phyloP scores from a whole-genome alignment of 352 stramenopile species.

The Phytopythium aichiense region DNA sequence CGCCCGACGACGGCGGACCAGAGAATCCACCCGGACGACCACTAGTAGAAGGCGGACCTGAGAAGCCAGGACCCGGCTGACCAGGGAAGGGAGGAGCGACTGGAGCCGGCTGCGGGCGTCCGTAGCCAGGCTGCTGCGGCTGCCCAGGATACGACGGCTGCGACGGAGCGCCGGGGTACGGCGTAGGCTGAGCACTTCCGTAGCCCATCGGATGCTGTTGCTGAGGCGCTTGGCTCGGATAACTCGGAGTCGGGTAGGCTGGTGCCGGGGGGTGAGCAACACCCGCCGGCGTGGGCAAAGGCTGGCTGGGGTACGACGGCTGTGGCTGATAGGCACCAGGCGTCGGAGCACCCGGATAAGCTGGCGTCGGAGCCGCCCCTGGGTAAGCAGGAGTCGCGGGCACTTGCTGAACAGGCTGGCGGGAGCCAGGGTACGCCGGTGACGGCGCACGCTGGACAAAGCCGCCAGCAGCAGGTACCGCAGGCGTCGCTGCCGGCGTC shows the following conservation, averaged over 20 bases:
- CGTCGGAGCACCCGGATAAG: constrained; percentile 22
- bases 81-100: constrained; percentile 24
- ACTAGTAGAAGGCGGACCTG: constrained; percentile 47
- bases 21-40: constrained; percentile 31
- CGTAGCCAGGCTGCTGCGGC: constrained; percentile 26
- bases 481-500: constrained; percentile 25
- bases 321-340: constrained; percentile 33
- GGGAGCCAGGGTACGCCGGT: constrained; percentile 21
- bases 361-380: constrained; percentile 18
- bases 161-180: constrained; percentile 29
- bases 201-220: neutral
- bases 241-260: constrained; percentile 10
- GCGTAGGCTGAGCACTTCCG: constrained; percentile 9
- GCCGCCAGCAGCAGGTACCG: constrained; percentile 17
- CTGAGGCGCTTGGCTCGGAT: constrained; percentile 3
- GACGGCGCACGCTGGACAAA: constrained; percentile 27
- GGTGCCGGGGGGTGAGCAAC: constrained; percentile 3
- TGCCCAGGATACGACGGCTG: constrained; percentile 37
- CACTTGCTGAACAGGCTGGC: constrained; percentile 24
- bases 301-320: constrained; percentile 26
- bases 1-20: constrained; percentile 28
- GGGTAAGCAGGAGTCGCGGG: constrained; percentile 24
- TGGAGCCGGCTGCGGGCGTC: constrained; percentile 30
- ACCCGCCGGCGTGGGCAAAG: constrained; percentile 18
- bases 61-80: constrained; percentile 25